Evolutionary conservation across 345 rosid genomes (phyloP), one percentile per base, ranked within the genome.

Genomic region (Schrenkiella parvula): DNA sequence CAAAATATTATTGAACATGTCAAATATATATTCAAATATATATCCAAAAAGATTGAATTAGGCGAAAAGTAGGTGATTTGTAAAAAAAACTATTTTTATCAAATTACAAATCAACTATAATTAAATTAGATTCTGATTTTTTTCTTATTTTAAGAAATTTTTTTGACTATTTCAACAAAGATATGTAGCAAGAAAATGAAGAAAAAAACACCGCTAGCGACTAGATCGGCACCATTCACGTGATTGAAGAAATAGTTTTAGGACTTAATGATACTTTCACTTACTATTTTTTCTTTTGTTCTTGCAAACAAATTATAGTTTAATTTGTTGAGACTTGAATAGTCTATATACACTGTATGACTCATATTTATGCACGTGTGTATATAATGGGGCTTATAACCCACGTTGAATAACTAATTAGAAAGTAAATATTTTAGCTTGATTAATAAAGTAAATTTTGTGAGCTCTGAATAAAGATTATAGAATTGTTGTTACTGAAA

Each of bases 181-280:
- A n/a, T n/a, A n/a, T n/a, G n/a, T n/a, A n/a, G n/a, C n/a, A n/a
- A n/a, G 39, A 14, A 44, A 34, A 29, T 3, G 5, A 13, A 6
- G 11, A 17, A 64, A 42, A 19, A 66, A 2, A 6, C 38, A 60
- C 62, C 41, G 47, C 39, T 13, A 39, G 21, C 68, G 44, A 67
- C 68, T 23, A 44, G 11, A 75, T 17, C 68, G 69, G 48, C 73
- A 60, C 63, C 8, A 31, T 75, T 18, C 79, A 68, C 79, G 73
- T 67, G 79, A 60, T 68, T 75, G 44, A 23, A 26, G 13, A 38
- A 39, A 3, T 3, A 15, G 12, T 8, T 54, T 31, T 31, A 17
- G n/a, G n/a, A n/a, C n/a, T n/a, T n/a, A n/a, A n/a, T n/a, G n/a
- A n/a, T n/a, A n/a, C n/a, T n/a, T n/a, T n/a, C n/a, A n/a, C 25